Evolutionary conservation across 768 basidiomycete species (phyloP).

Genomic region (Sarcodon aspratus): DNA sequence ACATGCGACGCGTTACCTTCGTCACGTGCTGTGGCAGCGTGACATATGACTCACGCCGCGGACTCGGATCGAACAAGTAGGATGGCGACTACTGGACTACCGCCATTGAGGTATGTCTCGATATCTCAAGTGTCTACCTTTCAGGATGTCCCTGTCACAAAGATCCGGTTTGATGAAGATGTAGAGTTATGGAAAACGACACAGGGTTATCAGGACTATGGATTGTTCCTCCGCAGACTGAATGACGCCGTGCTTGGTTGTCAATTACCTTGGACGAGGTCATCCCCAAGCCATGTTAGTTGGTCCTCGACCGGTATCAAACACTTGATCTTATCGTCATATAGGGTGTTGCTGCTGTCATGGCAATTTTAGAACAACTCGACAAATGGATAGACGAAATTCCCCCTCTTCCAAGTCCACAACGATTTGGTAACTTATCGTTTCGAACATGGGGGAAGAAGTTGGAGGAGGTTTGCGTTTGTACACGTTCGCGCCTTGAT

Average conservation of each 20-base stretch:
- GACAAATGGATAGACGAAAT: slow-evolving; percentile 73
- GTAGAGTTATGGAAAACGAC: slow-evolving; percentile 63
- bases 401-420: slow-evolving; percentile 60
- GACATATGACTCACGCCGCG: background rate
- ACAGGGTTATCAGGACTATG: slow-evolving; percentile 62
- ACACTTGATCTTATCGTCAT: background rate
- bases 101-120: slow-evolving; percentile 20
- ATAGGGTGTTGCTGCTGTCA: slow-evolving; percentile 13
- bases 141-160: slow-evolving; percentile 27
- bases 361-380: slow-evolving; percentile 54
- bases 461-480: slow-evolving; percentile 55
- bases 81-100: slow-evolving; percentile 5
- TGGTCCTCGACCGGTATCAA: background rate
- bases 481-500: slow-evolving; percentile 5
- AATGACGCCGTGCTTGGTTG: slow-evolving; percentile 69
- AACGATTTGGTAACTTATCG: slow-evolving; percentile 86
- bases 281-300: slow-evolving; percentile 14
- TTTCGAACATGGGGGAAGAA: slow-evolving; percentile 79
- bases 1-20: too few relatives aligned
- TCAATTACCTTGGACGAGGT: slow-evolving; percentile 30
- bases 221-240: slow-evolving; percentile 62
- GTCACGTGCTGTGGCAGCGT: too few relatives aligned
- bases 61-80: background rate
- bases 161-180: slow-evolving; percentile 65
- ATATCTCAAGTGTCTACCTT: slow-evolving; percentile 10